Evolutionary conservation across 306 rosid genomes (phyloP).

Genomic region (Rubus parviflorus): DNA sequence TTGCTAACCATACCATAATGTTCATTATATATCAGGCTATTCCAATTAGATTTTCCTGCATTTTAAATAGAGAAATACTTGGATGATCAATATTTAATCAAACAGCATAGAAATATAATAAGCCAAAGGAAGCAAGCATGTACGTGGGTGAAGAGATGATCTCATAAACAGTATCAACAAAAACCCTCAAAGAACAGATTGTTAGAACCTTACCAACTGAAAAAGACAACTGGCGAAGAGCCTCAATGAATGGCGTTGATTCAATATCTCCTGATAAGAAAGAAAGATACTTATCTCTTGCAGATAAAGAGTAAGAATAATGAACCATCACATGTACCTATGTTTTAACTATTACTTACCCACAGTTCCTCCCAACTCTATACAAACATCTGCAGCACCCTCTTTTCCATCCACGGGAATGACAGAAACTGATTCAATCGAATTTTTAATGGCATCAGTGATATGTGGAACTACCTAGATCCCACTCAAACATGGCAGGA

Average conservation of each 20-base stretch:
- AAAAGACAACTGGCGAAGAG: slow-evolving; percentile 84
- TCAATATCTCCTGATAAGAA: slow-evolving; percentile 82
- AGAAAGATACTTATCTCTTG: slow-evolving; percentile 2
- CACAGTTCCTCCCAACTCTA: slow-evolving; percentile 96
- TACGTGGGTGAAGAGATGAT: neutral
- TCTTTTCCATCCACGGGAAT: slow-evolving; percentile 88
- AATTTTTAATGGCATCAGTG: slow-evolving; percentile 85
- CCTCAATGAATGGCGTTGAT: slow-evolving; percentile 97
- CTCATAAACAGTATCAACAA: neutral
- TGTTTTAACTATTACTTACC: slow-evolving; percentile 48
- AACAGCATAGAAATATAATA: neutral
- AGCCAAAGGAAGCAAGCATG: neutral
- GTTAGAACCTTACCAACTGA: slow-evolving; percentile 67
- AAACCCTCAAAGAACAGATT: neutral
- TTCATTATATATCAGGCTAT: neutral
- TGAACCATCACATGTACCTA: slow-evolving; percentile 23
- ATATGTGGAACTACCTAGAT: slow-evolving; percentile 95
- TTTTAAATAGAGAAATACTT: neutral
- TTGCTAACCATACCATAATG: neutral
- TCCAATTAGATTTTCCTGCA: neutral
- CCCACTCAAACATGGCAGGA: slow-evolving; percentile 23
- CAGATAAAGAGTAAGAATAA: slow-evolving; percentile 6
- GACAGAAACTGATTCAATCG: slow-evolving; percentile 74
- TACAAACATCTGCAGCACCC: slow-evolving; percentile 94
- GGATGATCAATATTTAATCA: neutral